A percentile compares a stretch with the other conserved stretches of the same genome.
Conservation (phyloP, 108 stramenopile species). For the Cyclotella sp. region DNA sequence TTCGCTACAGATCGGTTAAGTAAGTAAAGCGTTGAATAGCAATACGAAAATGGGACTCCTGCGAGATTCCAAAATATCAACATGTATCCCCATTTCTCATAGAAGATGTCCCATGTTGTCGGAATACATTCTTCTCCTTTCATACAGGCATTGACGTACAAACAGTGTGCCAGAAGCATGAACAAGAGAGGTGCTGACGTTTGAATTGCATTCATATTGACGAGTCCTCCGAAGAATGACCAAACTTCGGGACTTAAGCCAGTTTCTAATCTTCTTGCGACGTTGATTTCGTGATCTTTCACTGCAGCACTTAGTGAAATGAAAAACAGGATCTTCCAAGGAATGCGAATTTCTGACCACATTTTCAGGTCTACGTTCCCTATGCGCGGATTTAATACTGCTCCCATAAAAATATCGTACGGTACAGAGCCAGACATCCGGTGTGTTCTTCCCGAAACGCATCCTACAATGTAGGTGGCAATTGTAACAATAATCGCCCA, state of each 20-base stretch:
- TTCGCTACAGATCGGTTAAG: constrained; percentile 37
- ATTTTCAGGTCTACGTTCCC: constrained; percentile 62
- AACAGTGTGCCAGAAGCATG: constrained; percentile 61
- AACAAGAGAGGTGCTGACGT: constrained; percentile 52
- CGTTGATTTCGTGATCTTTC: constrained; percentile 50
- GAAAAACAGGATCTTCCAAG: constrained; percentile 62
- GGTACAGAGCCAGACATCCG: constrained; percentile 46
- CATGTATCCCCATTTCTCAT: constrained; percentile 74
- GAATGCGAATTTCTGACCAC: constrained; percentile 63
- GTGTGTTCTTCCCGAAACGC: constrained; percentile 35
- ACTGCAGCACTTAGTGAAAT: constrained; percentile 55
- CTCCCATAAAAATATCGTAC: constrained; percentile 70
- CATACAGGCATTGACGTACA: constrained; percentile 69
- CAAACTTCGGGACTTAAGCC: constrained; percentile 36
- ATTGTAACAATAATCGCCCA: constrained; percentile 48
- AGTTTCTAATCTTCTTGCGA: constrained; percentile 27
- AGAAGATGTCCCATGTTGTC: constrained; percentile 73
- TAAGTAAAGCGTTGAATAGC: constrained; percentile 55
- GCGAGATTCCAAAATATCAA: constrained; percentile 73
- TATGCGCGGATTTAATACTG: constrained; percentile 60
- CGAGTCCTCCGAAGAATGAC: constrained; percentile 41
- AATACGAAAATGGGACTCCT: constrained; percentile 70
- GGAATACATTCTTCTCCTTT: constrained; percentile 77
- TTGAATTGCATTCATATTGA: constrained; percentile 43
- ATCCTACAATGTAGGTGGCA: constrained; percentile 40